Conservation (phyloP, 768 basidiomycete genomes). For the Naganishia vaughanmartiniae region DNA sequence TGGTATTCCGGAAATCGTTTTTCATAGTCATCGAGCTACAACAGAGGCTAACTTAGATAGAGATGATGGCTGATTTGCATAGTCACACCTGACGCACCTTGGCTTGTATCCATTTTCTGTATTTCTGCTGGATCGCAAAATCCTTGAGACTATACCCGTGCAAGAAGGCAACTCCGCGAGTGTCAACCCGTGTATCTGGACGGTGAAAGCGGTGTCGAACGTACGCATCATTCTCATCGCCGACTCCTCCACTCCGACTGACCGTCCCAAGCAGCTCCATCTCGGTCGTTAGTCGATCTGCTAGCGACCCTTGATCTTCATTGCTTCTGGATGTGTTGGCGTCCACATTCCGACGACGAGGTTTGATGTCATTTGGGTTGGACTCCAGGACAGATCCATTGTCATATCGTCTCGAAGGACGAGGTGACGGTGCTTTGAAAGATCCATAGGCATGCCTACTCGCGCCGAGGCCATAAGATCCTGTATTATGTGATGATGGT, state of each 20-base stretch:
- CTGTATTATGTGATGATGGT: background rate
- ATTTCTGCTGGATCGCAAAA: conserved; percentile 41
- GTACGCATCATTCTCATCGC: conserved; percentile 50
- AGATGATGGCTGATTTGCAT: background rate
- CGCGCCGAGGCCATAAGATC: background rate
- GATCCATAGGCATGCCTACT: conserved; percentile 10
- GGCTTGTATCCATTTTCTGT: conserved; percentile 44
- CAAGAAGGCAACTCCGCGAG: background rate
- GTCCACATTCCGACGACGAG: no score
- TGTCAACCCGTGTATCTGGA: conserved; percentile 2
- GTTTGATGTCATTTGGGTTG: conserved; percentile 10
- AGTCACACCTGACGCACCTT: conserved; percentile 35
- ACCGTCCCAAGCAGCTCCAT: conserved; percentile 50
- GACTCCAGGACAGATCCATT: background rate
- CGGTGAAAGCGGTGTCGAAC: conserved; percentile 22
- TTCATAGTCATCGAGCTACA: conserved; percentile 44
- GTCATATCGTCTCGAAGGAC: background rate
- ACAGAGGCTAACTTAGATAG: background rate
- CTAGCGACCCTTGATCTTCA: background rate
- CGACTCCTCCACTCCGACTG: conserved; percentile 47
- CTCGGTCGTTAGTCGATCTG: conserved; percentile 24
- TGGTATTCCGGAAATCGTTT: conserved; percentile 31
- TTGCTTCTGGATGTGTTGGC: background rate
- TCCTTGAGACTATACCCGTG: conserved; percentile 44
- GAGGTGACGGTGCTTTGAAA: background rate